Conservation (phyloP, 1,284 basidiomycete genomes). For the Calocybe gambosa region DNA sequence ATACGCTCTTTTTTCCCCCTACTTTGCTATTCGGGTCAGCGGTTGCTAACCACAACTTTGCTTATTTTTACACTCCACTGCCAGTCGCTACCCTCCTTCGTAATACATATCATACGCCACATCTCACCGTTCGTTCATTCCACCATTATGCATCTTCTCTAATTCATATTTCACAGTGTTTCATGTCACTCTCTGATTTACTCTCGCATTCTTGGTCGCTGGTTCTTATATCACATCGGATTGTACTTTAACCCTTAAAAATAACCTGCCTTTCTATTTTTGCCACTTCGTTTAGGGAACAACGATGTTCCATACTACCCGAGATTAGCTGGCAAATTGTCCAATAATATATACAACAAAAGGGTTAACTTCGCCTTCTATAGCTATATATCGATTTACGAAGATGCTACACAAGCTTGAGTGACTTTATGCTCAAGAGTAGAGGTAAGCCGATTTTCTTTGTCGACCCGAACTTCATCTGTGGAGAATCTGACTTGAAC, state of each 20-base stretch:
- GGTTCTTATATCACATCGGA: neutral
- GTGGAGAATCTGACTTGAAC: neutral
- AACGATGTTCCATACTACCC: too few species aligned
- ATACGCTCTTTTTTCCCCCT: constrained; percentile 8
- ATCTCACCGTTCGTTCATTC: constrained; percentile 7
- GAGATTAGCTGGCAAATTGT: too few species aligned
- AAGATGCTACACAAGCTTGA: neutral
- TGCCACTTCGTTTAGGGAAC: too few species aligned
- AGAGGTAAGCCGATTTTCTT: neutral
- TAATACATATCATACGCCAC: constrained; percentile 10
- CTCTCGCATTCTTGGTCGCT: neutral
- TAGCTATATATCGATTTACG: too few species aligned
- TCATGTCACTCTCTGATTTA: neutral
- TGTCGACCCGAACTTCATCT: neutral
- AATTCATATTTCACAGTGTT: neutral
- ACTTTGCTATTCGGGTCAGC: constrained; percentile 10
- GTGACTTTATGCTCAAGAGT: neutral
- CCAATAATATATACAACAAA: too few species aligned
- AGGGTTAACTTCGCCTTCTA: too few species aligned
- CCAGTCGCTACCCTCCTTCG: constrained; percentile 6
- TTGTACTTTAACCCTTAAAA: neutral
- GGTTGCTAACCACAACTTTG: constrained; percentile 12
- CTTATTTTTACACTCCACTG: constrained; percentile 2
- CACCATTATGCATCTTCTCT: constrained; percentile 11
- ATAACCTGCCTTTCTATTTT: too few species aligned